phyloP scores from a whole-genome alignment of 83 land plant genomes.

The Picea engelmannii region DNA sequence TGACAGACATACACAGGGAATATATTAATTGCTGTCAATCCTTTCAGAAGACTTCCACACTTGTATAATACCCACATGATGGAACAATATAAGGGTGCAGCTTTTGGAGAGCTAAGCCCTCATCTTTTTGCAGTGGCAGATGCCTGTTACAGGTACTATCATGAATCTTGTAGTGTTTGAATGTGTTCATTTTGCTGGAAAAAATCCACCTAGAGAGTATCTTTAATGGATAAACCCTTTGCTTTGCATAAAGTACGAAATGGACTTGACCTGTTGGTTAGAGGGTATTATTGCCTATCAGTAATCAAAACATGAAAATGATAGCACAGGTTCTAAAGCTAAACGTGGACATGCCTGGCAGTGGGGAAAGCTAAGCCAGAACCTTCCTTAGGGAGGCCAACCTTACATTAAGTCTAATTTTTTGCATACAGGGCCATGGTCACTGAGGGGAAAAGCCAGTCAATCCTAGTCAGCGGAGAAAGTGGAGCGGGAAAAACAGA shows the following conservation, averaged over 20 bases:
- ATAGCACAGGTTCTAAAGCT: too few relatives aligned
- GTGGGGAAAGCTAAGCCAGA: too few relatives aligned
- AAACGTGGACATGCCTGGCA: too few relatives aligned
- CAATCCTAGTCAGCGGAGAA: slow-evolving; percentile 96
- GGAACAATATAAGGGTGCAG: slow-evolving; percentile 96
- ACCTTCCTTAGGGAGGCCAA: too few relatives aligned
- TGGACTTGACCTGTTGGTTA: background rate
- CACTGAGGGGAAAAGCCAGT: slow-evolving; percentile 77
- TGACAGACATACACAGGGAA: slow-evolving; percentile 87
- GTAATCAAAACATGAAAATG: background rate
- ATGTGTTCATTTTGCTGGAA: background rate
- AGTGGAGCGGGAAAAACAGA: slow-evolving; percentile 99
- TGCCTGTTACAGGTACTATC: slow-evolving; percentile 70
- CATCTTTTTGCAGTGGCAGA: slow-evolving; percentile 97
- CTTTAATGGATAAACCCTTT: background rate
- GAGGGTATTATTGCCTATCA: background rate
- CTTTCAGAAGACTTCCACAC: slow-evolving; percentile 87
- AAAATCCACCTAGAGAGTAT: background rate
- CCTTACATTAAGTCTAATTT: too few relatives aligned
- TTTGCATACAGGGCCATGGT: too few relatives aligned
- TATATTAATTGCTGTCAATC: slow-evolving; percentile 89
- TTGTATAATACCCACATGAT: slow-evolving; percentile 91
- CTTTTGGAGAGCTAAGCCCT: slow-evolving; percentile 90
- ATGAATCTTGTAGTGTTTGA: background rate
- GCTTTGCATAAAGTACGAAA: background rate